These are phyloP conservation scores for Saprolegnia diclina DNA, from an alignment of 352 stramenopile genomes.

Conservation along the genomic window DNA sequence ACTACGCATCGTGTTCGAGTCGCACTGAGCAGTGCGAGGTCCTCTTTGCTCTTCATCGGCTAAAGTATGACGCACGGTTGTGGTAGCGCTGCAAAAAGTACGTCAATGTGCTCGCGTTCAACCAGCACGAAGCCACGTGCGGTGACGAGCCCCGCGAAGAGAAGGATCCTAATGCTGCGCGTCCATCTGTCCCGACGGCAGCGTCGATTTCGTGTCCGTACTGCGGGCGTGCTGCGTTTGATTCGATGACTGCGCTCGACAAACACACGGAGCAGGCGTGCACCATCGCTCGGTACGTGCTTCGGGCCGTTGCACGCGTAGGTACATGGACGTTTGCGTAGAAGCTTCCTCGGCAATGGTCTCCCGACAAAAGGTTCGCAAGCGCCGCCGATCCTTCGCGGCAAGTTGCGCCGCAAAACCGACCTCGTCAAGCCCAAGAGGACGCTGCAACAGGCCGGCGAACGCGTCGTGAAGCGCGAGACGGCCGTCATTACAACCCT, in stretches of 20 bases:
- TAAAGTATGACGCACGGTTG: not conserved
- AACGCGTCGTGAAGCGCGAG: not conserved
- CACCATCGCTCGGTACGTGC: slow-evolving; percentile 34
- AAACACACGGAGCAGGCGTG: slow-evolving; percentile 38
- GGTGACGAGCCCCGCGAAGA: not conserved
- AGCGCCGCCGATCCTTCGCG: not conserved
- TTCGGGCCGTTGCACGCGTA: no score
- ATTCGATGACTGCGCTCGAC: slow-evolving; percentile 29
- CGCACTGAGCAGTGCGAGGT: slow-evolving; percentile 56
- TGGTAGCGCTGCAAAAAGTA: slow-evolving; percentile 43
- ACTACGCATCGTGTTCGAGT: slow-evolving; percentile 41
- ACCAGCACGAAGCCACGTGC: slow-evolving; percentile 25
- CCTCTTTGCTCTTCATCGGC: not conserved
- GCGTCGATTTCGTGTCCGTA: slow-evolving; percentile 41
- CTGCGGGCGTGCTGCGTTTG: slow-evolving; percentile 36
- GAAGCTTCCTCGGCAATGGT: slow-evolving; percentile 5
- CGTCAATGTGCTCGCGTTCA: slow-evolving; percentile 40
- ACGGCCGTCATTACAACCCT: not conserved
- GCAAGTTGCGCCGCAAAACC: slow-evolving; percentile 6
- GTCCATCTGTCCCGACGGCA: not conserved
- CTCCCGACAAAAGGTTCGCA: not conserved
- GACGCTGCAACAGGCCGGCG: slow-evolving; percentile 3
- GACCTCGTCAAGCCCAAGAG: slow-evolving; percentile 5
- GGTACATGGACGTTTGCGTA: no score
- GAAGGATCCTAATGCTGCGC: not conserved